These are phyloP conservation scores for Penicillium sp. DNA, from an alignment of 2,329 filamentous ascomycete genomes.

Conservation along the genomic window DNA sequence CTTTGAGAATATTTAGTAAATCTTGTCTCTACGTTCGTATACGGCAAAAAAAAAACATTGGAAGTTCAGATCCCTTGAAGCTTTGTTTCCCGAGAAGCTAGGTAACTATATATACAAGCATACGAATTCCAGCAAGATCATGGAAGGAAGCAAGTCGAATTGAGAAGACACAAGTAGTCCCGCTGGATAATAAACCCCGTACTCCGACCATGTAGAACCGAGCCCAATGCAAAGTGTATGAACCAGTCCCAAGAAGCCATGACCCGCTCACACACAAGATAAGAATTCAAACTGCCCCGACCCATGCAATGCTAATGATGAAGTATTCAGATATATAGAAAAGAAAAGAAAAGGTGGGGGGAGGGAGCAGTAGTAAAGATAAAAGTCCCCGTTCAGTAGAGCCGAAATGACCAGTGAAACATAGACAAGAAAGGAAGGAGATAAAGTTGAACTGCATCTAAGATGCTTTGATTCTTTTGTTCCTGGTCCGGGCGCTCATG, in stretches of 20 bases:
- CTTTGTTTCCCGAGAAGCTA: background rate
- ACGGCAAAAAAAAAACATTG: no score
- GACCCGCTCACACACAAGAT: conserved; percentile 12
- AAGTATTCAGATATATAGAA: conserved; percentile 2
- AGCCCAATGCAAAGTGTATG: conserved; percentile 27
- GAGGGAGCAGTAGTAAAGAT: conserved; percentile 11
- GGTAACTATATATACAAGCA: conserved; percentile 3
- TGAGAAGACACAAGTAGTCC: conserved; percentile 9
- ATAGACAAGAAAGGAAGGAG: background rate
- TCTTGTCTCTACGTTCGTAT: no score
- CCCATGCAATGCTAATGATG: conserved; percentile 27
- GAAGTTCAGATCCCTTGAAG: background rate
- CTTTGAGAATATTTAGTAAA: no score
- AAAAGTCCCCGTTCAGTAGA: conserved; percentile 8
- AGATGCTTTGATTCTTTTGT: conserved; percentile 1
- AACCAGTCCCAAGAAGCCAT: conserved; percentile 9
- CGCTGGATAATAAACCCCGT: conserved; percentile 7
- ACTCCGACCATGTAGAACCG: conserved; percentile 24
- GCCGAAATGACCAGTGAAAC: conserved; percentile 1
- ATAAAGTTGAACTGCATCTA: background rate
- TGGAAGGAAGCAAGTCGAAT: conserved; percentile 15
- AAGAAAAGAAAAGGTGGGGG: conserved; percentile 10
- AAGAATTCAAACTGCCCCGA: conserved; percentile 17
- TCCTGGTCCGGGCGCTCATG: conserved; percentile 22
- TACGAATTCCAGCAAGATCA: background rate